Conservation (phyloP, 208 protist species). For the Porcisia deanei region DNA sequence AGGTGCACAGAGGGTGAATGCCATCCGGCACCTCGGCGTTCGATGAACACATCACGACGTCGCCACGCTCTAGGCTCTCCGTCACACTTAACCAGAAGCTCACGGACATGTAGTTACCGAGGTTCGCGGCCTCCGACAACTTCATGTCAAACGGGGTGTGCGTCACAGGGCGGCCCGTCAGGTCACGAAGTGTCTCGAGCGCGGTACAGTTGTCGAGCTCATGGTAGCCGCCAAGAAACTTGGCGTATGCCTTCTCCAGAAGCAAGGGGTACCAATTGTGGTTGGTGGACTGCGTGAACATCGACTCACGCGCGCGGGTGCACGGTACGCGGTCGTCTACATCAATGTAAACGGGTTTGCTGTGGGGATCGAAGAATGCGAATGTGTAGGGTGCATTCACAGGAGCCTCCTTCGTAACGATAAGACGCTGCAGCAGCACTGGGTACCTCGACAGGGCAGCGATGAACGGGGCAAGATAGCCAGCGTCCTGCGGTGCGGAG, state of each 20-base stretch:
- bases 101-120: slow-evolving; percentile 56
- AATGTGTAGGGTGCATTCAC: slow-evolving; percentile 80
- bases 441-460: slow-evolving; percentile 66
- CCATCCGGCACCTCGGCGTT: slow-evolving; percentile 52
- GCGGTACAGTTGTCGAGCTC: slow-evolving; percentile 82
- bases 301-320: slow-evolving; percentile 40
- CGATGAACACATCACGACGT: slow-evolving; percentile 82
- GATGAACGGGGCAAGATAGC: slow-evolving; percentile 82
- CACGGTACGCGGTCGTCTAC: slow-evolving; percentile 87
- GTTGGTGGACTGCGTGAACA: slow-evolving; percentile 60
- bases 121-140: slow-evolving; percentile 74
- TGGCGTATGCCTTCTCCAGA: slow-evolving; percentile 93
- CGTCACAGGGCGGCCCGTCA: slow-evolving; percentile 84
- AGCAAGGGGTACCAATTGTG: slow-evolving; percentile 79
- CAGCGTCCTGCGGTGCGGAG: slow-evolving; percentile 47
- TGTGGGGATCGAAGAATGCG: slow-evolving; percentile 83
- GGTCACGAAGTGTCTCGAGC: slow-evolving; percentile 84
- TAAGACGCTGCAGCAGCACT: slow-evolving; percentile 67
- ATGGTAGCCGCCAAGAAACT: slow-evolving; percentile 89
- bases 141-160: slow-evolving; percentile 70
- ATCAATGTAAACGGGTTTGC: slow-evolving; percentile 77
- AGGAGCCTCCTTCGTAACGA: slow-evolving; percentile 57
- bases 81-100: slow-evolving; percentile 73
- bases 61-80: slow-evolving; percentile 59
- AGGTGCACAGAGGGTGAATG: slow-evolving; percentile 83